Evolutionary conservation across 345 rosid species (phyloP), one percentile per base, ranked within the genome.

Genomic region (Aquilaria malaccensis): DNA sequence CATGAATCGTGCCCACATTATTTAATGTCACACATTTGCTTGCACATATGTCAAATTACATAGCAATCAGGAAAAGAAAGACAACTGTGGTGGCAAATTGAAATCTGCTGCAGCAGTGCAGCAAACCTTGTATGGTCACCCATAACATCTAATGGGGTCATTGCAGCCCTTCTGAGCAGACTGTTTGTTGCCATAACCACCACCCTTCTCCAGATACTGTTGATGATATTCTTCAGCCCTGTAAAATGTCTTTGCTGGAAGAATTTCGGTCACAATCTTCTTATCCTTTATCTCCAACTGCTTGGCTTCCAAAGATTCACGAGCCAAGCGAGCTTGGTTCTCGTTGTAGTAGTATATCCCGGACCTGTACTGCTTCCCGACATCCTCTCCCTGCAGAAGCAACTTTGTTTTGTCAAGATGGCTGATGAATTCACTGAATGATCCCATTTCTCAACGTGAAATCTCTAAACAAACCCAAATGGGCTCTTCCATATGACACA

Each of bases 131-230:
- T 37, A 4, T 10, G 4, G 10, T 83, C 69, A 89, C 53, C 91
- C 95, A 56, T 89, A 80, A 66, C 94, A 89, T 55, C 83, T 74
- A 76, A 89, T 87, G n/a, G 95, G 95, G 61, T 85, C 92, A 50
- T 65, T 78, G 79, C 97, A 87, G 60, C 88, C 85, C 71, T 87
- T 87, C 45, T 65, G 74, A 41, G 87, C 82, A 37, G 43, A 37
- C 32, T 87, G 97, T 58, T 80, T 80, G 2, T 30, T 7, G 49
- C 92, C 88, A 31, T 29, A 37, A 7, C 92, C 63, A 5, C 95
- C 90, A 0, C 95, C 90, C 68, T 87, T 90, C 14, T 82, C 87
- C n/a, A 90, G 80, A 70, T 87, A 82, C 73, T 83, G 97, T 71
- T 90, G 97, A 63, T 87, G 97, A 70, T 90, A 80, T 33, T 76